A percentile compares a stretch with the other conserved stretches of the same genome.
Conservation (phyloP, 2,329 filamentous ascomycete species). For the Piedraia hortae region DNA sequence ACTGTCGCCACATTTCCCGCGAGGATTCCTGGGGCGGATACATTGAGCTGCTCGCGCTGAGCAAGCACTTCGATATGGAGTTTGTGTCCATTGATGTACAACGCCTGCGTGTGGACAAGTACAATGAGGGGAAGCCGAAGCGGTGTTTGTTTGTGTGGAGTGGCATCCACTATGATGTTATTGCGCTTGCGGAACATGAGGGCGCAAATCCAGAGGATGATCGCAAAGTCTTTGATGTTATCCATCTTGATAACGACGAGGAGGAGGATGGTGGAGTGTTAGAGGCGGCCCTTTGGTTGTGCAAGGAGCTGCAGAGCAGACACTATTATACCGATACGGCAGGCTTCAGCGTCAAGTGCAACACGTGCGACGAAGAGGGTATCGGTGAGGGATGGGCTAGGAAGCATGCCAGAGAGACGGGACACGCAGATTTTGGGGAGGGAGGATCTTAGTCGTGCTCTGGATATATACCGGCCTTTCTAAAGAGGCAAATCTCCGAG, state of each 20-base stretch:
- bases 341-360: conserved; percentile 52
- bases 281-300: conserved; percentile 29
- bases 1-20: conserved; percentile 56
- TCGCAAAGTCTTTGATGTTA: conserved; percentile 40
- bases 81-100: conserved; percentile 65
- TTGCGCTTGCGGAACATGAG: conserved; percentile 42
- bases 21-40: conserved; percentile 72
- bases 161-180: conserved; percentile 78
- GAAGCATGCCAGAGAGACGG: conserved; percentile 32
- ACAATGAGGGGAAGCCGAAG: conserved; percentile 43
- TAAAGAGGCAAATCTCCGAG: no score
- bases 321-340: conserved; percentile 80
- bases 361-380: conserved; percentile 40
- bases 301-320: conserved; percentile 31
- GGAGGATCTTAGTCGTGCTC: no score
- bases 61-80: conserved; percentile 60
- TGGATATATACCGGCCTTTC: no score
- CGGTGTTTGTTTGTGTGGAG: conserved; percentile 69
- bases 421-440: conserved; percentile 28
- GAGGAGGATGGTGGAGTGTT: conserved; percentile 25
- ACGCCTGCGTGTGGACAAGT: conserved; percentile 37
- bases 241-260: conserved; percentile 10
- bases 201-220: conserved; percentile 46
- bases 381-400: conserved; percentile 36
- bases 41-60: conserved; percentile 68